phyloP scores from a whole-genome alignment of 2,329 filamentous ascomycete species.

The Thermoascus crustaceus region DNA sequence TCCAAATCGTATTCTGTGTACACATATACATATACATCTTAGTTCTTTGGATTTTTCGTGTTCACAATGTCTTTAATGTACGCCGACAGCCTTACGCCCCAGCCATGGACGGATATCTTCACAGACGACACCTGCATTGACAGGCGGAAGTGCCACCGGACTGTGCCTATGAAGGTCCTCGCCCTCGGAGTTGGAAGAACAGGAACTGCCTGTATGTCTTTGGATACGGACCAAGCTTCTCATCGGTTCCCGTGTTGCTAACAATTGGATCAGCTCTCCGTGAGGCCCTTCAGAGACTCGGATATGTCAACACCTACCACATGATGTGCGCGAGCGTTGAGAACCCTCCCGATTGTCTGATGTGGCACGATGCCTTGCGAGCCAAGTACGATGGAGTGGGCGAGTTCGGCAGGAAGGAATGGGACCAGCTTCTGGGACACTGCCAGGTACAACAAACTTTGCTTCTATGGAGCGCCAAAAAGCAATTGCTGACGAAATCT shows the following conservation, averaged over 20 bases:
- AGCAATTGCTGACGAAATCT: constrained; percentile 7
- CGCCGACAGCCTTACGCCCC: constrained; percentile 31
- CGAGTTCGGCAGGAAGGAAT: constrained; percentile 57
- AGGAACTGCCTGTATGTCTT: constrained; percentile 56
- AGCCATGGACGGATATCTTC: constrained; percentile 40
- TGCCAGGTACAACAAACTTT: constrained; percentile 35
- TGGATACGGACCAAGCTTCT: background rate
- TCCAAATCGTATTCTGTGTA: background rate
- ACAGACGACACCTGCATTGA: constrained; percentile 62
- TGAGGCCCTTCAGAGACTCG: constrained; percentile 57
- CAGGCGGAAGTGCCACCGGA: constrained; percentile 55
- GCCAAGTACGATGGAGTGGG: constrained; percentile 56
- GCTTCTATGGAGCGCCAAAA: background rate
- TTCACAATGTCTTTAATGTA: constrained; percentile 26
- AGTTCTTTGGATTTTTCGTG: constrained; percentile 8
- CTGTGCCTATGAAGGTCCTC: constrained; percentile 64
- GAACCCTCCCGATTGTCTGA: constrained; percentile 58
- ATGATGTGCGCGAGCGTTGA: constrained; percentile 64
- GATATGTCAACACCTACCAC: constrained; percentile 63
- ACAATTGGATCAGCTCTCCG: constrained; percentile 24
- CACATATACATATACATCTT: background rate
- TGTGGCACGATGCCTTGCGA: constrained; percentile 62
- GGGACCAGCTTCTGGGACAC: constrained; percentile 60
- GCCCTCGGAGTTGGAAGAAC: constrained; percentile 62
- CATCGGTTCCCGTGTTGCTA: background rate